Conservation (phyloP, 176 grass and related monocot genomes). For the Musa schizocarpa region DNA sequence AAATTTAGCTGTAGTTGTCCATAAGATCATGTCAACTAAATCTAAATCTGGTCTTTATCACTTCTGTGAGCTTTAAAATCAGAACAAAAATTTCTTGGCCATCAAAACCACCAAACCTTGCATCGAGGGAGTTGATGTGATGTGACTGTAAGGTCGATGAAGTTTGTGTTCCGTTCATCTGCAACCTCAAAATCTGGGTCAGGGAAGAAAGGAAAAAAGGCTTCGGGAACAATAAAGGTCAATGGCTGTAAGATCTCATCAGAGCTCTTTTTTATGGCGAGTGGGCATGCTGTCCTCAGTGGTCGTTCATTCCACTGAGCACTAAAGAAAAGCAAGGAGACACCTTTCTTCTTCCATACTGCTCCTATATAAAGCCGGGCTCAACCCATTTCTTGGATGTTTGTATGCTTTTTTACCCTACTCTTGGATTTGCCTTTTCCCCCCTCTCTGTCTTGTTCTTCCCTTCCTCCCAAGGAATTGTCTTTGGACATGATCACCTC, state of each 20-base stretch:
- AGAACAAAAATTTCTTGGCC: too few relatives aligned
- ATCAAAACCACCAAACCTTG: too few relatives aligned
- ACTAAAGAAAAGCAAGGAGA: background rate
- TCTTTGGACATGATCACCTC: background rate
- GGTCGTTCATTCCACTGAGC: background rate
- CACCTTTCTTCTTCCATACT: background rate
- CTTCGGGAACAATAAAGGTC: background rate
- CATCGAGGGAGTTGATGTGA: too few relatives aligned
- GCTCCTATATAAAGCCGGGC: background rate
- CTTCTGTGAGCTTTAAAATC: too few relatives aligned
- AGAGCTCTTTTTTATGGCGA: background rate
- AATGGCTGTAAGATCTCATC: background rate
- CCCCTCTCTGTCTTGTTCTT: background rate
- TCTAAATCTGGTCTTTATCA: too few relatives aligned
- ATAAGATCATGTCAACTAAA: too few relatives aligned
- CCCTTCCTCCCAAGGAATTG: background rate
- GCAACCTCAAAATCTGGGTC: too few relatives aligned
- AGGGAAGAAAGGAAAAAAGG: background rate
- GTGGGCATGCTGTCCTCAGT: background rate
- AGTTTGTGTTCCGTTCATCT: too few relatives aligned
- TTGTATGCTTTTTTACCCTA: slow-evolving; percentile 1
- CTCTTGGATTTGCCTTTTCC: slow-evolving; percentile 1
- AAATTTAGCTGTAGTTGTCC: too few relatives aligned
- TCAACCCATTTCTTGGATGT: background rate
- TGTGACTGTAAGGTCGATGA: too few relatives aligned